A percentile compares a stretch with the other conserved stretches of the same genome.
Evolutionary conservation across 2,329 filamentous ascomycete species (phyloP).

Genomic region (Elsinoe ampelina): DNA sequence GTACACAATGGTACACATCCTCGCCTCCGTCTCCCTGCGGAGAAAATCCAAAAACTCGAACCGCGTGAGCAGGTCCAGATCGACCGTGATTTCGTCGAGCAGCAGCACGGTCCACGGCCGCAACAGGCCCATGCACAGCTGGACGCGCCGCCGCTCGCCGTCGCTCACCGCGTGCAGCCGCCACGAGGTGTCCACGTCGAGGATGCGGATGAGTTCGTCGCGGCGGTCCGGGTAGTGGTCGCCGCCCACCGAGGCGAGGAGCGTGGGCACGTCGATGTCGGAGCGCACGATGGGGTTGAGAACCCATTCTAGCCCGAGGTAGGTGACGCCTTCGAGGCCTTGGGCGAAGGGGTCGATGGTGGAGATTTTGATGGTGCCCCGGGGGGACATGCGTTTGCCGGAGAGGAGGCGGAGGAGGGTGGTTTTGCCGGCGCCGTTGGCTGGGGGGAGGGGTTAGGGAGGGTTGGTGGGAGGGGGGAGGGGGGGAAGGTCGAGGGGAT

Average conservation of each 20-base stretch:
- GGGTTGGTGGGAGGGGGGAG: no score
- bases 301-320: conserved; percentile 96
- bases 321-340: conserved; percentile 85
- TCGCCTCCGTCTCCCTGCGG: conserved; percentile 71
- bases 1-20: conserved; percentile 88
- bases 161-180: conserved; percentile 94
- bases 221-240: conserved; percentile 70
- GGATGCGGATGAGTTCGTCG: conserved; percentile 76
- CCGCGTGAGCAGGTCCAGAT: conserved; percentile 78
- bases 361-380: conserved; percentile 62
- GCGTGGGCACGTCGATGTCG: conserved; percentile 82
- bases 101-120: conserved; percentile 85
- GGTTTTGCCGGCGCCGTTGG: conserved; percentile 95
- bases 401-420: conserved; percentile 89
- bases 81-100: conserved; percentile 94
- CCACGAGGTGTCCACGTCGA: conserved; percentile 89
- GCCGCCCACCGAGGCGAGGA: conserved; percentile 78
- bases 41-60: conserved; percentile 80
- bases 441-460: conserved; percentile 33
- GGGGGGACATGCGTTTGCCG: conserved; percentile 84
- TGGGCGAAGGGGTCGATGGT: conserved; percentile 88
- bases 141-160: conserved; percentile 81
- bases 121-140: conserved; percentile 90
- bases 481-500: not conserved
- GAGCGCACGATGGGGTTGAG: conserved; percentile 92